phyloP scores from a whole-genome alignment of 2,329 filamentous ascomycete genomes.

The Ceratocystis ficicola region DNA sequence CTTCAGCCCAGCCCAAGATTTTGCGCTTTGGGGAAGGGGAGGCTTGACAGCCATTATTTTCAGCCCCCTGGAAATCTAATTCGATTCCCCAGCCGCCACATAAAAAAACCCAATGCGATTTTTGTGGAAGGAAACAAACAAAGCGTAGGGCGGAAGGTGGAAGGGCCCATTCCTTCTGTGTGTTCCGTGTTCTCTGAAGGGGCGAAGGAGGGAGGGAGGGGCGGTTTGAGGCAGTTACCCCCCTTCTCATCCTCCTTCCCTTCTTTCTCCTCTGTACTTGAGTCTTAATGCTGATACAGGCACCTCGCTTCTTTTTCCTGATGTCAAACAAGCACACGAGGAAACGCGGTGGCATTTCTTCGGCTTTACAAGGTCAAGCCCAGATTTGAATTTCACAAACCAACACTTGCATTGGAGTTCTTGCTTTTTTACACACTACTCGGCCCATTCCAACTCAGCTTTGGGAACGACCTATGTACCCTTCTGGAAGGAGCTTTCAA shows the following conservation, averaged over 20 bases:
- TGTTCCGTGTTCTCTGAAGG: background rate
- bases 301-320: background rate
- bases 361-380: background rate
- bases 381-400: background rate
- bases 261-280: background rate
- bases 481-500: background rate
- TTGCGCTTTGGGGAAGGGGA: background rate
- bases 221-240: background rate
- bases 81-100: conserved; percentile 17
- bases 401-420: background rate
- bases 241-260: background rate
- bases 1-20: background rate
- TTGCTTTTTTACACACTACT: background rate
- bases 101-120: conserved; percentile 1
- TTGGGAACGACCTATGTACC: background rate
- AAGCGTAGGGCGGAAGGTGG: background rate
- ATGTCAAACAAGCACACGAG: background rate
- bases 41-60: conserved; percentile 3
- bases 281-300: background rate
- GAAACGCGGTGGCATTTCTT: conserved; percentile 1
- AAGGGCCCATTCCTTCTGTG: background rate
- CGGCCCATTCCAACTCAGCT: background rate
- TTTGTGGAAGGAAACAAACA: background rate
- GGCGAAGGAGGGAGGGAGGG: background rate
- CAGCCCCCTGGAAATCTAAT: conserved; percentile 17